Conservation (phyloP, 768 basidiomycete species). For the Lanmaoa pseudosensibilis region DNA sequence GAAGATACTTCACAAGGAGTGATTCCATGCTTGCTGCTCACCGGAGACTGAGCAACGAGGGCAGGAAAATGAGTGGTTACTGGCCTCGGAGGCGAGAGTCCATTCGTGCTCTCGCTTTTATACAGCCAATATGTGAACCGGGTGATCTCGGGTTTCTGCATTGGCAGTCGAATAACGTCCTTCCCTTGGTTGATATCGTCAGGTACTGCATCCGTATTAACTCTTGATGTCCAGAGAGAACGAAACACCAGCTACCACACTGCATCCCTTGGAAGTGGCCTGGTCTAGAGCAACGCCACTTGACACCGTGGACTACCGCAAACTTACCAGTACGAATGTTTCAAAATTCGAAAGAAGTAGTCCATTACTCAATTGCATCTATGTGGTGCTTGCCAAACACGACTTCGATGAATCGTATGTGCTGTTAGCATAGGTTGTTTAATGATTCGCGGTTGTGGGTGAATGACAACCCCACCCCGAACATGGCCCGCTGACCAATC, state of each 20-base stretch:
- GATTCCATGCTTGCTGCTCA: background rate
- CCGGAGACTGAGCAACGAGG: background rate
- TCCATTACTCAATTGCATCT: background rate
- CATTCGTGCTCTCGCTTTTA: conserved; percentile 1
- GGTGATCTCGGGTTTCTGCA: background rate
- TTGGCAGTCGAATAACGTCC: background rate
- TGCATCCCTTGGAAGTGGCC: background rate
- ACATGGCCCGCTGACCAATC: background rate
- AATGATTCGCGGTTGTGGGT: background rate
- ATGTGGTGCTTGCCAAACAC: no score
- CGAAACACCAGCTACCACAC: background rate
- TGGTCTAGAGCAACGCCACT: background rate
- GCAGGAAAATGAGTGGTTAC: background rate
- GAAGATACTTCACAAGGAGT: conserved; percentile 12
- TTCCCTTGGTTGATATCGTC: background rate
- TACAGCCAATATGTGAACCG: background rate
- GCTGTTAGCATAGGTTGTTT: background rate
- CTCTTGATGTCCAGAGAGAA: background rate
- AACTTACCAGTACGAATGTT: background rate
- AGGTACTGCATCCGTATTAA: background rate
- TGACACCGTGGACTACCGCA: background rate
- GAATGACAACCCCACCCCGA: background rate
- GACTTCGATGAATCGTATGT: background rate
- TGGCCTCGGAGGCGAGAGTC: background rate
- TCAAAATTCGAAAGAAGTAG: background rate